Percentiles rank a stretch among this genome's conserved stretches.
Conservation (phyloP, 208 protist species). For the Wallacemonas sp. region DNA sequence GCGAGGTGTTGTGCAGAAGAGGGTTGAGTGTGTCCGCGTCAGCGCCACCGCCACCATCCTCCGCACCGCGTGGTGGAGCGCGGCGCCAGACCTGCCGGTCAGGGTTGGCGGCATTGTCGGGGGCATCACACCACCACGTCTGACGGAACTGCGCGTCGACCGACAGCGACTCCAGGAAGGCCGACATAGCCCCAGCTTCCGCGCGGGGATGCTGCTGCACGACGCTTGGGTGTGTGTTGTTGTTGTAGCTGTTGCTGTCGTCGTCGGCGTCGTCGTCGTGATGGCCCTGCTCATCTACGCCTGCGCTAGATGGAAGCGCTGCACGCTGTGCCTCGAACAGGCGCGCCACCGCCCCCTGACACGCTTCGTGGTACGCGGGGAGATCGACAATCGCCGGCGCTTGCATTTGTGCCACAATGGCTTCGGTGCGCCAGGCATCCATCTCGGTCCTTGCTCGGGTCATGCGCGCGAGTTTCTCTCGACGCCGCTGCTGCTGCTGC, state of each 20-base stretch:
- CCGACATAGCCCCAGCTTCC: not conserved
- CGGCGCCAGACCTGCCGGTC: not conserved
- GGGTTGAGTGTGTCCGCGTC: not conserved
- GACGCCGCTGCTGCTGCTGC: conserved; percentile 13
- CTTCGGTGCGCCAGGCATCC: not conserved
- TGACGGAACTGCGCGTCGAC: not conserved
- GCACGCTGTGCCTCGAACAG: not conserved
- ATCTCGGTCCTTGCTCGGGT: not conserved
- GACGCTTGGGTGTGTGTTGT: not conserved
- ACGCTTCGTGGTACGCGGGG: conserved; percentile 11
- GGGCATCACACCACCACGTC: conserved; percentile 8
- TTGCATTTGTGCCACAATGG: not conserved
- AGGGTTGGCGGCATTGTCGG: not conserved
- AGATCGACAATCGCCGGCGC: conserved; percentile 1
- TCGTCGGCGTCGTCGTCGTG: not conserved
- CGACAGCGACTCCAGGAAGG: not conserved
- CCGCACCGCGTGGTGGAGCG: too few species aligned
- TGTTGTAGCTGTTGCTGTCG: not conserved
- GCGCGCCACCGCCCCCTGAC: not conserved
- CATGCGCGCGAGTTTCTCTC: not conserved
- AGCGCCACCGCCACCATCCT: too few species aligned
- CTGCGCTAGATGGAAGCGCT: not conserved
- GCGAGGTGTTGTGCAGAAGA: conserved; percentile 1
- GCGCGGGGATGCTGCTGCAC: too few species aligned
- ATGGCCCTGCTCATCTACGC: not conserved